These are phyloP conservation scores for Eutrema yunnanense DNA, from an alignment of 345 rosid genomes.

Conservation along the genomic window DNA sequence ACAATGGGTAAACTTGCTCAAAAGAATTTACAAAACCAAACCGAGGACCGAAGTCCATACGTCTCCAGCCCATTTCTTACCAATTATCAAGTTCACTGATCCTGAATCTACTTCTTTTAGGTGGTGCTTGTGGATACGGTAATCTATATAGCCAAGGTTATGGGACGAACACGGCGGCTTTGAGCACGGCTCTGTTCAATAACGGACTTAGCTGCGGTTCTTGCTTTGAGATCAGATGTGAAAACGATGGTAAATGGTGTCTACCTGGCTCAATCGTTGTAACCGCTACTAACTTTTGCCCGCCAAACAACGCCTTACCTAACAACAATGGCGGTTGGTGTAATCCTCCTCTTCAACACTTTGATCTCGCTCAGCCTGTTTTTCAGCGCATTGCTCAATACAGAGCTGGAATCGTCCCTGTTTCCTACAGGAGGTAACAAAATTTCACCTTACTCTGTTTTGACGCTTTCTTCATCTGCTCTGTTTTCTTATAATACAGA, in stretches of 20 bases:
- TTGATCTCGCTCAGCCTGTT: slow-evolving; percentile 60
- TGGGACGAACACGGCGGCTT: slow-evolving; percentile 58
- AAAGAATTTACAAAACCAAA: background rate
- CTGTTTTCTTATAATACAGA: background rate
- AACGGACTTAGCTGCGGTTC: slow-evolving; percentile 60
- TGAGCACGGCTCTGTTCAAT: slow-evolving; percentile 56
- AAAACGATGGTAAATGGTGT: slow-evolving; percentile 54
- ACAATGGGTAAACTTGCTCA: slow-evolving; percentile 51
- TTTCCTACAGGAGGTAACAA: slow-evolving; percentile 42
- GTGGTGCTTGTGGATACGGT: slow-evolving; percentile 73
- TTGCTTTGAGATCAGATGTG: slow-evolving; percentile 59
- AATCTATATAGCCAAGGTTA: slow-evolving; percentile 57
- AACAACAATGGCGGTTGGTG: slow-evolving; percentile 62
- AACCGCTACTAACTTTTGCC: slow-evolving; percentile 63
- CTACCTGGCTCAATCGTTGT: slow-evolving; percentile 42
- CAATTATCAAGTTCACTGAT: background rate
- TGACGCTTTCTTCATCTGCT: background rate
- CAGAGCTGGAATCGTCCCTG: slow-evolving; percentile 57
- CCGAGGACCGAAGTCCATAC: too few relatives aligned
- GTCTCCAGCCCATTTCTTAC: background rate
- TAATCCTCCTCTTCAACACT: slow-evolving; percentile 60
- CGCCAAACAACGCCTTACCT: slow-evolving; percentile 51
- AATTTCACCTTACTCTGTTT: background rate
- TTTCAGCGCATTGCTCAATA: slow-evolving; percentile 50
- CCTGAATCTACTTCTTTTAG: slow-evolving; percentile 15